phyloP scores from a whole-genome alignment of 208 protist species.

The Crithidia mellificae region DNA sequence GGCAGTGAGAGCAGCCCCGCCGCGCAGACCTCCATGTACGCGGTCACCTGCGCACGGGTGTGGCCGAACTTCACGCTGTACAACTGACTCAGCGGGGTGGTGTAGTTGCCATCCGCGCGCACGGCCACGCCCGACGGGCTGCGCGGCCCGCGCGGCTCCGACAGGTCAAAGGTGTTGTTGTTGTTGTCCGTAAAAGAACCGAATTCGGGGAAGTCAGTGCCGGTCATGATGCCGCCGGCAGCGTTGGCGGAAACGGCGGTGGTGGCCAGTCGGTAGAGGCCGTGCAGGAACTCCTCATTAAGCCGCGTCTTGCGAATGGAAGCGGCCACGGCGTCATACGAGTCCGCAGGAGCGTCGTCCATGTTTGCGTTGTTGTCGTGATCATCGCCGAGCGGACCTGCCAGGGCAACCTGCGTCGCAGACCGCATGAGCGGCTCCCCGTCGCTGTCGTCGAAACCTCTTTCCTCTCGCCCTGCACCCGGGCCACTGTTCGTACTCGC shows the following conservation, averaged over 20 bases:
- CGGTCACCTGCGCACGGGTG: constrained; percentile 31
- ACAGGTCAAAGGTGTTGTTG: background rate
- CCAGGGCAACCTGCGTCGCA: background rate
- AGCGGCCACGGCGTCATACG: constrained; percentile 29
- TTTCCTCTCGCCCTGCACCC: background rate
- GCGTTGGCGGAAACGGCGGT: background rate
- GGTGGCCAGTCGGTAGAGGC: constrained; percentile 31
- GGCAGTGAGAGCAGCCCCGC: constrained; percentile 36
- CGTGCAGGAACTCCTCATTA: constrained; percentile 33
- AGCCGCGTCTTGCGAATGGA: constrained; percentile 26
- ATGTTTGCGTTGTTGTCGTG: no score
- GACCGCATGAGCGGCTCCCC: background rate
- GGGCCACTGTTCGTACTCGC: background rate
- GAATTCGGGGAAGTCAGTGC: constrained; percentile 12
- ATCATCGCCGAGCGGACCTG: no score
- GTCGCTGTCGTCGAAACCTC: background rate
- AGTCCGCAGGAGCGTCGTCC: constrained; percentile 13
- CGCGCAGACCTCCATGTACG: constrained; percentile 55
- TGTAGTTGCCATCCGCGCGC: constrained; percentile 7
- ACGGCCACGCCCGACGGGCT: constrained; percentile 1
- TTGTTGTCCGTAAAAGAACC: constrained; percentile 2
- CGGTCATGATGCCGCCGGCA: background rate
- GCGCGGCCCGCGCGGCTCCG: background rate
- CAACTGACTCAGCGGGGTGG: constrained; percentile 25
- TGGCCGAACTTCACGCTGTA: constrained; percentile 19